Percentiles rank a stretch among this genome's conserved stretches.
Evolutionary conservation across 371 early-diverging fungal species (phyloP).

Genomic region (Smittium culicis): DNA sequence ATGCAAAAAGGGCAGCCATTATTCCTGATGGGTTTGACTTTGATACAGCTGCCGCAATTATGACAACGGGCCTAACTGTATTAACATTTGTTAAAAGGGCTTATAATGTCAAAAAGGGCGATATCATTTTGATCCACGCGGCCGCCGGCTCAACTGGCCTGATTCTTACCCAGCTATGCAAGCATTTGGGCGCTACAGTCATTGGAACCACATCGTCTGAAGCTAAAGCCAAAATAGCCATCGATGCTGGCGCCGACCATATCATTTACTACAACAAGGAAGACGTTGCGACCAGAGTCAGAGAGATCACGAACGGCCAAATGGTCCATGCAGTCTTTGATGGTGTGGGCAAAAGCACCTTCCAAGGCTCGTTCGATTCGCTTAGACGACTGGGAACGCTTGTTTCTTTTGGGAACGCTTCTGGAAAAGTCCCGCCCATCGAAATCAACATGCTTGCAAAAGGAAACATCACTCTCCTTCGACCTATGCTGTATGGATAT

Average conservation of each 20-base stretch:
- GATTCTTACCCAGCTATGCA: conserved; percentile 58
- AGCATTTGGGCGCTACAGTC: conserved; percentile 65
- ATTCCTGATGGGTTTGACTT: conserved; percentile 42
- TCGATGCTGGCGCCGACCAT: conserved; percentile 59
- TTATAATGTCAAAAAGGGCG: conserved; percentile 58
- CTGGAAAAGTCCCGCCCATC: conserved; percentile 69
- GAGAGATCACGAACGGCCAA: conserved; percentile 53
- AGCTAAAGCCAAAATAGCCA: conserved; percentile 62
- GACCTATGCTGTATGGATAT: conserved; percentile 55
- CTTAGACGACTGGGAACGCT: conserved; percentile 59
- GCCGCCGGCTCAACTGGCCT: conserved; percentile 86
- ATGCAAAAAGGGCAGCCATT: conserved; percentile 31
- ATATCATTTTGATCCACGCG: conserved; percentile 74
- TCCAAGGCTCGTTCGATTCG: conserved; percentile 52
- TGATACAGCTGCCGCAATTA: conserved; percentile 45
- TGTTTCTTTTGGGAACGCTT: conserved; percentile 83
- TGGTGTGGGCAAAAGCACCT: conserved; percentile 85
- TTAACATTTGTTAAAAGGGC: conserved; percentile 56
- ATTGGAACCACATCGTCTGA: conserved; percentile 77
- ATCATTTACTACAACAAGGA: conserved; percentile 56
- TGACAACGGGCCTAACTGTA: conserved; percentile 68
- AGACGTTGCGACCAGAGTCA: conserved; percentile 49
- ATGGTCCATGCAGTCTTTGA: conserved; percentile 82
- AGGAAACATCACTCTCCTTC: conserved; percentile 47
- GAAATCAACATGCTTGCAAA: conserved; percentile 46